A percentile compares a stretch with the other conserved stretches of the same genome.
Evolutionary conservation across 2,329 filamentous ascomycete species (phyloP).

Genomic region (Juglanconis juglandina): DNA sequence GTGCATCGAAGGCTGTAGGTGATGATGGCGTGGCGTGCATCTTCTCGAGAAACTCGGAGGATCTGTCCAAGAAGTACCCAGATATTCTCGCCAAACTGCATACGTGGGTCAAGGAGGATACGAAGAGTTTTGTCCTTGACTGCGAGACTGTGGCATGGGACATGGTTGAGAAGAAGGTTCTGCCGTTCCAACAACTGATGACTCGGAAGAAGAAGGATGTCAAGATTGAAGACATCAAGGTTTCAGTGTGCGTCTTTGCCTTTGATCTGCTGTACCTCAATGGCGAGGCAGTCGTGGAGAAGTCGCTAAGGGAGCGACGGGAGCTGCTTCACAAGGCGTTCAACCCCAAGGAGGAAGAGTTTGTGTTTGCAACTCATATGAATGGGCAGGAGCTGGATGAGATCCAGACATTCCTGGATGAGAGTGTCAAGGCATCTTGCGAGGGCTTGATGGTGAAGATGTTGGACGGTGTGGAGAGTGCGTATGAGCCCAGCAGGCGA

Average conservation of each 20-base stretch:
- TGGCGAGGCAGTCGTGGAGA: conserved; percentile 83
- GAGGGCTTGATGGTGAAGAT: conserved; percentile 99
- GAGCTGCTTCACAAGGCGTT: conserved; percentile 73
- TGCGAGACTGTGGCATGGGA: conserved; percentile 99
- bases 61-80: conserved; percentile 95
- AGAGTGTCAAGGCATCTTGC: conserved; percentile 91
- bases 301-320: conserved; percentile 78
- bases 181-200: conserved; percentile 98
- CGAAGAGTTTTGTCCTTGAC: conserved; percentile 95
- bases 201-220: conserved; percentile 97
- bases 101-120: conserved; percentile 84
- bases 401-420: conserved; percentile 88
- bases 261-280: conserved; percentile 95
- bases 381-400: conserved; percentile 87
- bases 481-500: conserved; percentile 93
- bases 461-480: conserved; percentile 87
- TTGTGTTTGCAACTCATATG: conserved; percentile 82
- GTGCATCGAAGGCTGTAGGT: conserved; percentile 62
- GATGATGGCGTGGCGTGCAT: conserved; percentile 80
- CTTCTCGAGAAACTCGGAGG: conserved; percentile 96
- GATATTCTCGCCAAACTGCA: conserved; percentile 87
- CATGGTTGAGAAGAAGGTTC: conserved; percentile 85
- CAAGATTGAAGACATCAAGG: conserved; percentile 89
- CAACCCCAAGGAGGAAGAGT: conserved; percentile 78
- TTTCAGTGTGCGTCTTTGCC: conserved; percentile 95